These are phyloP conservation scores for Groenewaldozyma auringiensis DNA, from an alignment of 1,139 yeast species.

Conservation along the genomic window DNA sequence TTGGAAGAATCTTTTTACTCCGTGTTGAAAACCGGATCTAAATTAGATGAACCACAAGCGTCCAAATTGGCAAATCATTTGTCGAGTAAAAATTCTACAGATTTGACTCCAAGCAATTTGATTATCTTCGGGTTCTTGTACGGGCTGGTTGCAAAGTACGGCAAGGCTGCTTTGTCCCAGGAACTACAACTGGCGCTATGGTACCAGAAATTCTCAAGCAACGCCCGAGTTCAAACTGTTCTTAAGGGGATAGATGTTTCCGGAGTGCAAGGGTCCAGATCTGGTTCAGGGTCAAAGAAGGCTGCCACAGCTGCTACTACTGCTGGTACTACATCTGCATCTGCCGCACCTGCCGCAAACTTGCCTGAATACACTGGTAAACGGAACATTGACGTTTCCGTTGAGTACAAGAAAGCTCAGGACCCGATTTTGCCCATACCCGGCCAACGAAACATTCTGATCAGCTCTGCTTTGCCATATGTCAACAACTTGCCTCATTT, in stretches of 20 bases:
- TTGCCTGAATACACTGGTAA: slow-evolving; percentile 53
- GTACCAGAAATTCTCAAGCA: slow-evolving; percentile 27
- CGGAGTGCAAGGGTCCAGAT: neutral
- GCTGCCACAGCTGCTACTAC: slow-evolving; percentile 32
- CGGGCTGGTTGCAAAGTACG: slow-evolving; percentile 25
- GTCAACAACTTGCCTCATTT: slow-evolving; percentile 97
- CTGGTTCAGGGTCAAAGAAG: slow-evolving; percentile 13
- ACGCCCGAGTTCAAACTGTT: slow-evolving; percentile 9
- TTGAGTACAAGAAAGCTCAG: slow-evolving; percentile 30
- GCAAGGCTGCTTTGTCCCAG: slow-evolving; percentile 27
- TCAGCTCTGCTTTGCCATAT: slow-evolving; percentile 95
- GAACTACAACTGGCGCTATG: slow-evolving; percentile 27
- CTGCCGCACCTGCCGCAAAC: slow-evolving; percentile 37
- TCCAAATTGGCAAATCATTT: slow-evolving; percentile 9
- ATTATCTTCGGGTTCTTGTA: slow-evolving; percentile 27
- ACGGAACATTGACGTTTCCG: slow-evolving; percentile 31
- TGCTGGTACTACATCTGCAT: slow-evolving; percentile 18
- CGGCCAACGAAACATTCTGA: slow-evolving; percentile 63
- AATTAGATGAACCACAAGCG: slow-evolving; percentile 20
- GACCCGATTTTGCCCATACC: slow-evolving; percentile 47
- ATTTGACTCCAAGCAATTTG: slow-evolving; percentile 21
- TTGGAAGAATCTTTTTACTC: slow-evolving; percentile 24
- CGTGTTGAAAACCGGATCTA: slow-evolving; percentile 21
- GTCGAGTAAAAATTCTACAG: slow-evolving; percentile 7
- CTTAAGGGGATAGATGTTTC: slow-evolving; percentile 3